A percentile compares a stretch with the other conserved stretches of the same genome.
Evolutionary conservation across 139 green algal genomes (phyloP).

Genomic region (Haematococcus lacustris): DNA sequence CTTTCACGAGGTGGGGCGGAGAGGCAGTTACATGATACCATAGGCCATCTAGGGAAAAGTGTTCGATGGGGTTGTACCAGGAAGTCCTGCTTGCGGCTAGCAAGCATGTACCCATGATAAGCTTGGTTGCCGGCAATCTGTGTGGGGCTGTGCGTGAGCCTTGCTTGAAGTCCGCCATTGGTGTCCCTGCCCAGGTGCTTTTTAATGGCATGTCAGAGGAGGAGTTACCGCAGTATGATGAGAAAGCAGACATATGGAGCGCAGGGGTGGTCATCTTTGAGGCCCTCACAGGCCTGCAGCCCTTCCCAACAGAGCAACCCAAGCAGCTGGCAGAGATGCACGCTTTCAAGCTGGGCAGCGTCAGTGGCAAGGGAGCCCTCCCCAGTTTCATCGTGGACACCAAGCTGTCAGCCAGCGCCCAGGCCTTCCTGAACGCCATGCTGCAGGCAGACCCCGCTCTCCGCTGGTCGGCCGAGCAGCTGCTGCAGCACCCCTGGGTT

Average conservation of each 20-base stretch:
- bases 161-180: no score
- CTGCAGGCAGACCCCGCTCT: constrained; percentile 15
- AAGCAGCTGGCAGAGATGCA: constrained; percentile 20
- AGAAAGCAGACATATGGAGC: constrained; percentile 57
- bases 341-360: not conserved
- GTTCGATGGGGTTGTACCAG: no score
- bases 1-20: constrained; percentile 52
- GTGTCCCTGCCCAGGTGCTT: constrained; percentile 40
- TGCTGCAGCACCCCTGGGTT: constrained; percentile 44
- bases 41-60: no score
- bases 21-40: no score
- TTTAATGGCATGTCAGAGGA: constrained; percentile 52
- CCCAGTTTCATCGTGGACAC: constrained; percentile 12
- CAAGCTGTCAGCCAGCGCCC: not conserved
- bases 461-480: constrained; percentile 28
- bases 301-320: constrained; percentile 45
- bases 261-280: constrained; percentile 48
- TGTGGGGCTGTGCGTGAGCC: no score
- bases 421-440: not conserved
- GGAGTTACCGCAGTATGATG: constrained; percentile 53
- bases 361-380: not conserved
- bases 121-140: no score
- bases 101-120: no score
- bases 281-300: constrained; percentile 46
- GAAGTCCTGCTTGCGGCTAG: no score